These are phyloP conservation scores for Xerocomellus intermedius DNA, from an alignment of 768 basidiomycete species.

Conservation along the genomic window DNA sequence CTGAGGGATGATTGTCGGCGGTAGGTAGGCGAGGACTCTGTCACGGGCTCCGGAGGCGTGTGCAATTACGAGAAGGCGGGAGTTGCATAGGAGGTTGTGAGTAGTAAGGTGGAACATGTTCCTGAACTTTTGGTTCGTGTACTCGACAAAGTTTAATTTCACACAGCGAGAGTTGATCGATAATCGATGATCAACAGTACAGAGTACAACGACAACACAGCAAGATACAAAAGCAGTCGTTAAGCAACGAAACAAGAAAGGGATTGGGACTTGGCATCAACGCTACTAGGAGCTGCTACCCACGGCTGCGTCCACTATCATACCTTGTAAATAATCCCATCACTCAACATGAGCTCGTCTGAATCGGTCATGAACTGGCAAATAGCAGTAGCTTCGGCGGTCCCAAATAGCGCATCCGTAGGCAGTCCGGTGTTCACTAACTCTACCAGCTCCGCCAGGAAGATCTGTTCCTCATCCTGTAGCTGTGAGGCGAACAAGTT, in stretches of 20 bases:
- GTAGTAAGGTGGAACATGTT: neutral
- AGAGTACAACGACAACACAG: neutral
- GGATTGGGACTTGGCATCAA: neutral
- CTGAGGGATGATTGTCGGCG: conserved; percentile 39
- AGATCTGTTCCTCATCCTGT: conserved; percentile 76
- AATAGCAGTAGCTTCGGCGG: conserved; percentile 72
- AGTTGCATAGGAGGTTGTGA: neutral
- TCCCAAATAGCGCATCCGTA: conserved; percentile 71
- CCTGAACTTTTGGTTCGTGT: neutral
- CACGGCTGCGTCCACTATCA: conserved; percentile 32
- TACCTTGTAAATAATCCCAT: conserved; percentile 83
- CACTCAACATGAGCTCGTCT: conserved; percentile 82
- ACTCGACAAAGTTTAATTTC: neutral
- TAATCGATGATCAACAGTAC: neutral
- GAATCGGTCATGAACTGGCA: conserved; percentile 72
- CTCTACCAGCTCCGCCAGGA: conserved; percentile 66
- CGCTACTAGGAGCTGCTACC: neutral
- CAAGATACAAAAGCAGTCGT: conserved; percentile 4
- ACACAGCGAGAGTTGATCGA: neutral
- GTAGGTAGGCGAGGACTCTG: neutral
- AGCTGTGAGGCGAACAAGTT: conserved; percentile 63
- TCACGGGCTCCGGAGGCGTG: neutral
- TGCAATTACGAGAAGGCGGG: neutral
- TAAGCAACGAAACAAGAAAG: conserved; percentile 1
- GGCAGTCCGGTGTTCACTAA: conserved; percentile 75